Evolutionary conservation across 257 asterid species (phyloP), one percentile per base, ranked within the genome.

Genomic region (Mitragyna speciosa): DNA sequence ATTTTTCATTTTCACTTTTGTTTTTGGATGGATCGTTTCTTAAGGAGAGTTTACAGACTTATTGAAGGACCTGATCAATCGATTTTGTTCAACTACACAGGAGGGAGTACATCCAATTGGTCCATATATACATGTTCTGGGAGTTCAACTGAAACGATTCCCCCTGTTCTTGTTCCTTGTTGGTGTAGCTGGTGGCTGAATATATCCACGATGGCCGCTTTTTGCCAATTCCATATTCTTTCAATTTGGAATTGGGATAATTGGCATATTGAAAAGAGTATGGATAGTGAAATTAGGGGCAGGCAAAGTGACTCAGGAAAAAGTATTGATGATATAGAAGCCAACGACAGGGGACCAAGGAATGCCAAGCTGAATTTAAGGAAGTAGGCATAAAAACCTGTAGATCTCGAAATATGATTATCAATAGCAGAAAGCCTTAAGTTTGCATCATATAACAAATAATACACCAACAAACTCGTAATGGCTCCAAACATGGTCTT

Each of bases 261-360:
- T 12, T 64, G 63, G 36, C 66, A 17, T 7, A 66, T 0, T 5
- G 81, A 51, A 67, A 5, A 67, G 9, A 67, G 20, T 24, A 51
- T 12, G 41, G 74, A 71, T 4, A 28, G 19, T 7, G 19, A 49
- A 51, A 66, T 49, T 8, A 76, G 4, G 1, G 30, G 17, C 2
- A 49, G 64, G 22, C 64, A 10, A 22, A 47, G 8, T 2, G 7
- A 7, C 6, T 33, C 19, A 20, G 80, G 80, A 7, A 58, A 43
- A 24, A 75, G 78, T 15, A 51, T 47, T 6, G 81, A 77, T 28
- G 19, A 77, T 10, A 67, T 17, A 12, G 75, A 22, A 10, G 81
- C 81, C 66, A 77, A 5, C 0, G 75, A 67, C n/a, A 77, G 11
- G 6, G 68, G 51, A 14, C 56, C 81, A 51, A 51, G 49, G 28